Evolutionary conservation across 108 stramenopile species (phyloP).

Genomic region (Craspedostauros australis): DNA sequence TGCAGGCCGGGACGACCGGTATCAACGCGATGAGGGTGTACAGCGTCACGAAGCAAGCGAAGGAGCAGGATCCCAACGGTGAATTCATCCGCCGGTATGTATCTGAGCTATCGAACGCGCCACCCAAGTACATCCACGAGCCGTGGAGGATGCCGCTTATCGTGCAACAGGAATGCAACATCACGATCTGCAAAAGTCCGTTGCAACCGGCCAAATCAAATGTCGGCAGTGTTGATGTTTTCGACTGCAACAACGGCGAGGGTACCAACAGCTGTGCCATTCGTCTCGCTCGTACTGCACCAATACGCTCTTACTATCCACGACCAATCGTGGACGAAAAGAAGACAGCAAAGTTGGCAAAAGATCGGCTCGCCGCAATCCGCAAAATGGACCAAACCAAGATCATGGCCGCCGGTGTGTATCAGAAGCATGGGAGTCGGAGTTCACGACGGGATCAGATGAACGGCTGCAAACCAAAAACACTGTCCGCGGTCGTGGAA

Average conservation of each 20-base stretch:
- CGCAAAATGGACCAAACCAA: constrained; percentile 44
- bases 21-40: constrained; percentile 77
- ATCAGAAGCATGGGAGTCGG: constrained; percentile 59
- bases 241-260: neutral
- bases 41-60: constrained; percentile 67
- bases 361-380: constrained; percentile 45
- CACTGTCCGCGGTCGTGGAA: constrained; percentile 22
- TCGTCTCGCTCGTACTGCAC: too few relatives aligned
- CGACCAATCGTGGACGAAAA: constrained; percentile 57
- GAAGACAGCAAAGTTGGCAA: constrained; percentile 44
- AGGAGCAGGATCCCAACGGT: constrained; percentile 64
- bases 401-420: constrained; percentile 44
- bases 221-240: neutral
- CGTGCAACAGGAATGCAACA: constrained; percentile 29
- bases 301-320: constrained; percentile 33
- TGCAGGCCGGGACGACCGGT: constrained; percentile 74
- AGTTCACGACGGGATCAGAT: constrained; percentile 28
- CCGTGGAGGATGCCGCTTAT: constrained; percentile 54
- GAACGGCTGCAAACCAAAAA: constrained; percentile 38
- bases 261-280: too few relatives aligned
- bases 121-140: constrained; percentile 55
- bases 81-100: constrained; percentile 47
- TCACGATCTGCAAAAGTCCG: too few relatives aligned
- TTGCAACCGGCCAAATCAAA: constrained; percentile 11
- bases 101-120: constrained; percentile 39